A percentile compares a stretch with the other conserved stretches of the same genome.
Evolutionary conservation across 2,329 filamentous ascomycete genomes (phyloP).

Genomic region (Raffaelea ambrosiae): DNA sequence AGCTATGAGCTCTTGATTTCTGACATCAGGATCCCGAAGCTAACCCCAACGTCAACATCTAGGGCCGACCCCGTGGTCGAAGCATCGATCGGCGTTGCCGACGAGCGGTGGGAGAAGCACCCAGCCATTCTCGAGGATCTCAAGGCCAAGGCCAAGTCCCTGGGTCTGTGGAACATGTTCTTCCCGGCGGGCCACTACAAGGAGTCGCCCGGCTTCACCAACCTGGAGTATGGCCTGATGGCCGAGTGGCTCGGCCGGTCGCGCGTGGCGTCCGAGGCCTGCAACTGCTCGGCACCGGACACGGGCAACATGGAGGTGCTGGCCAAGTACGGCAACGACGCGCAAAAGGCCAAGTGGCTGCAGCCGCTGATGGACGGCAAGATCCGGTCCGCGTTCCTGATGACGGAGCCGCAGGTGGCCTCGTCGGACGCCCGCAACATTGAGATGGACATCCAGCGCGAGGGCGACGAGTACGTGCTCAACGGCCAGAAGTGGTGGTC

Average conservation of each 20-base stretch:
- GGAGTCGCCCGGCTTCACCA: slow-evolving; percentile 88
- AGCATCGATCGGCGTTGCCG: slow-evolving; percentile 70
- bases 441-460: slow-evolving; percentile 68
- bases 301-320: slow-evolving; percentile 95
- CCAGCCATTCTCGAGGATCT: slow-evolving; percentile 80
- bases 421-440: slow-evolving; percentile 93
- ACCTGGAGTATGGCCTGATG: slow-evolving; percentile 96
- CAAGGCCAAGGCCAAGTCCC: slow-evolving; percentile 70
- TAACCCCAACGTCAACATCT: background rate
- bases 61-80: slow-evolving; percentile 72
- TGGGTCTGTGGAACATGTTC: slow-evolving; percentile 98
- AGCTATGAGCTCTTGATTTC: background rate
- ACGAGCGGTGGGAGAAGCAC: slow-evolving; percentile 70
- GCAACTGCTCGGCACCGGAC: slow-evolving; percentile 84
- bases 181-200: slow-evolving; percentile 90
- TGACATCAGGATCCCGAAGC: background rate
- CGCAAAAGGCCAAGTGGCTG: slow-evolving; percentile 79
- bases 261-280: slow-evolving; percentile 71
- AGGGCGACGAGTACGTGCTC: slow-evolving; percentile 82
- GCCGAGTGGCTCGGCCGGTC: slow-evolving; percentile 91
- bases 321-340: slow-evolving; percentile 81
- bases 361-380: slow-evolving; percentile 71
- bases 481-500: slow-evolving; percentile 99
- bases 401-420: slow-evolving; percentile 87
- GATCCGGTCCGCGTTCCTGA: slow-evolving; percentile 84